Evolutionary conservation across 176 grass and related monocot genomes (phyloP), one percentile per base, ranked within the genome.

Genomic region (Panicum miliaceum): DNA sequence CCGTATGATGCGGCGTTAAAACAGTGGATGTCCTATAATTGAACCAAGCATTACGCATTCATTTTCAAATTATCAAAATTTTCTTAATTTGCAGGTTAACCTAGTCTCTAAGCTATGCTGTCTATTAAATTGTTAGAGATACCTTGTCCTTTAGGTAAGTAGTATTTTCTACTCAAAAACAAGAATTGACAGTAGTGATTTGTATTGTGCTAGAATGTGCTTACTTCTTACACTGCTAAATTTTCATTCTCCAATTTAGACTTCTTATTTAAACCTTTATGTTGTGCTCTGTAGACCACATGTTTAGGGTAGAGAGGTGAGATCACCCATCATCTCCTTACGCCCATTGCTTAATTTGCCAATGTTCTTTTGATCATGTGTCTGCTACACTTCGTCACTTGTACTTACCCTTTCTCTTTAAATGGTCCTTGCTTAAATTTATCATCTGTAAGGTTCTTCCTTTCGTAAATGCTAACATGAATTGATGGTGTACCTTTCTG

Each of bases 401-500:
- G 3, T 19, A 36, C 18, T 52, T 54, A 12, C 7, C 9, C 23
- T 72, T 8, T 48, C 46, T 46, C 1, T 22, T 11, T 41, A 26
- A 27, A 12, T 50, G 12, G 18, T 54, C 12, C 12, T 34, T 36
- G 6, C 12, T 66, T 66, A 8, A 75, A 45, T 25, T 42, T 57
- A 8, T 80, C 71, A 35, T 73, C 12, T 64, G 13, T 53, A 13
- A 26, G 7, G 56, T 23, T 29, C 37, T 23, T 29, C 37, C 18
- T 60, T 41, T 84, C 7, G 0, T 50, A 67, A 16, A 38, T 73
- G n/a, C 6, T 3, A 73, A 41, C 40, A 42, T 74, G 50, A 48
- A 68, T 48, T 7, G 10, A 60, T 66, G 22, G 66, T 86, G 35
- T 64, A 59, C 16, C 22, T 69, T 79, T 85, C 35, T 86, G 12